These are phyloP conservation scores for Phaeosphaeria sp. DNA, from an alignment of 2,329 filamentous ascomycete genomes.

Conservation along the genomic window DNA sequence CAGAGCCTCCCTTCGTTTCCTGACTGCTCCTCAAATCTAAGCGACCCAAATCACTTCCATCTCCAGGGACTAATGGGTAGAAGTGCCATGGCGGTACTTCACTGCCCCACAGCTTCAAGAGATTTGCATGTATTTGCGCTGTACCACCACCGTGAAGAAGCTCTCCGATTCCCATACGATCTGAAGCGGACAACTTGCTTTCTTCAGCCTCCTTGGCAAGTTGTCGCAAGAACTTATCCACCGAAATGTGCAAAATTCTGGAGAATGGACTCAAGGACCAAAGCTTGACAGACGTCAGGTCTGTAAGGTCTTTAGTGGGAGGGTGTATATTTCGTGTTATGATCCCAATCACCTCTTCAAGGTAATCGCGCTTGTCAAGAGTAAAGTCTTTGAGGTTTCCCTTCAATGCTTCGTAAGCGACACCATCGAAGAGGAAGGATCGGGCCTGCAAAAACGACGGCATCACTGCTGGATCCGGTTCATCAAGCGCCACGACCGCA, in stretches of 20 bases:
- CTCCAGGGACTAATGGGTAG: neutral
- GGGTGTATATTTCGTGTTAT: neutral
- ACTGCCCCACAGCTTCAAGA: neutral
- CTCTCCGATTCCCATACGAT: neutral
- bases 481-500: neutral
- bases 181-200: neutral
- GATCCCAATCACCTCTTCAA: neutral
- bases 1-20: neutral
- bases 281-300: neutral
- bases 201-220: neutral
- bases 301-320: neutral
- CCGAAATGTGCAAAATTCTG: neutral
- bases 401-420: neutral
- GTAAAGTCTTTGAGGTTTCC: neutral
- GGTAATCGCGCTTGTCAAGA: neutral
- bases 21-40: neutral
- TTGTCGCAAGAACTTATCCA: neutral
- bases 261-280: neutral
- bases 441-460: too few relatives aligned
- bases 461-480: neutral
- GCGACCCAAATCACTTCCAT: neutral
- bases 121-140: neutral
- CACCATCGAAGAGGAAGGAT: neutral
- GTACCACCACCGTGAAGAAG: neutral
- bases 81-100: neutral